Percentiles rank a stretch among this genome's conserved stretches.
Evolutionary conservation across 148 eudicot genomes (phyloP).

Genomic region (Chenopodium quinoa): DNA sequence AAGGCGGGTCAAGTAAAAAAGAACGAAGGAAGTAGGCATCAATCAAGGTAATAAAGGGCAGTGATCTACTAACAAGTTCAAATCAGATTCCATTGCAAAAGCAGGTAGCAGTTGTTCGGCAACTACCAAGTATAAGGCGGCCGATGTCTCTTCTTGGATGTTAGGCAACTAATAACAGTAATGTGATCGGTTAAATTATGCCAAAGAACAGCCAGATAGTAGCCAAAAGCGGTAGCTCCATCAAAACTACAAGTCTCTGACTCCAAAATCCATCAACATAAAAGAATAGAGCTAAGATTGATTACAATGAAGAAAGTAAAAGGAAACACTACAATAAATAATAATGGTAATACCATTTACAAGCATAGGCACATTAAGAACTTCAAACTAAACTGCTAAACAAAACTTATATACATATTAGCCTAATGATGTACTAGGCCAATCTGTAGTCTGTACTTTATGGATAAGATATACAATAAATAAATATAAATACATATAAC

Average conservation of each 20-base stretch:
- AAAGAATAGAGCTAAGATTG: not conserved
- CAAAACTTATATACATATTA: slow-evolving; percentile 14
- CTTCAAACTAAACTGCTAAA: not conserved
- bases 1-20: too few species aligned
- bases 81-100: not conserved
- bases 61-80: not conserved
- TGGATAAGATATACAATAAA: slow-evolving; percentile 12
- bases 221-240: not conserved
- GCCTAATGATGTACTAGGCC: not conserved
- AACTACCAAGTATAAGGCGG: too few species aligned
- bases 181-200: not conserved
- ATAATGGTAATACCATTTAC: not conserved
- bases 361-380: not conserved
- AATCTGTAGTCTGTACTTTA: not conserved
- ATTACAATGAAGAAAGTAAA: not conserved
- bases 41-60: not conserved
- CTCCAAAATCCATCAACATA: not conserved
- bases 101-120: too few species aligned
- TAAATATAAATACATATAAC: not conserved
- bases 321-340: not conserved
- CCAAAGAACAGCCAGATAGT: not conserved
- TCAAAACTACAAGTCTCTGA: not conserved
- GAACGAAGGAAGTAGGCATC: not conserved
- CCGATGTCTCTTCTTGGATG: not conserved
- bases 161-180: not conserved